A percentile compares a stretch with the other conserved stretches of the same genome.
Conservation (phyloP, 495 filamentous ascomycete species). For the Neurospora tetraspora region DNA sequence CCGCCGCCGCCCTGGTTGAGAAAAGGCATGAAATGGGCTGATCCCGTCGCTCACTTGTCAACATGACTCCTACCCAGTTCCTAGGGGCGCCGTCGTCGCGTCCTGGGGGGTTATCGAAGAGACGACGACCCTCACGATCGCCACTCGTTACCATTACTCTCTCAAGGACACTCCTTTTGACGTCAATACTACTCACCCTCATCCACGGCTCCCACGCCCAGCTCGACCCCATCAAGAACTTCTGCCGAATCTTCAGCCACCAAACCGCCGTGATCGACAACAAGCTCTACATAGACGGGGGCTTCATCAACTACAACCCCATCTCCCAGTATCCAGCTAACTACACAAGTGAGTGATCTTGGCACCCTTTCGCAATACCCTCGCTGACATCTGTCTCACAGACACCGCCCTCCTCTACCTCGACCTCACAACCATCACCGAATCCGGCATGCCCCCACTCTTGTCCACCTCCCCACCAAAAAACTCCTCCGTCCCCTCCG, state of each 20-base stretch:
- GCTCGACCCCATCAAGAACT: conserved; percentile 34
- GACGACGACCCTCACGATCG: not conserved
- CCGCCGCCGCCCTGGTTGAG: not conserved
- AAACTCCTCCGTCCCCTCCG: conserved; percentile 33
- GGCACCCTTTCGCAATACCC: not conserved
- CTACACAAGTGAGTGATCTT: conserved; percentile 34
- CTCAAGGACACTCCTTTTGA: not conserved
- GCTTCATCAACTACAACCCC: conserved; percentile 36
- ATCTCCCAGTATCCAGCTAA: conserved; percentile 35
- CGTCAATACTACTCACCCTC: not conserved
- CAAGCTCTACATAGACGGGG: conserved; percentile 45
- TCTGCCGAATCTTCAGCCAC: conserved; percentile 41
- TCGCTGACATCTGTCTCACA: conserved; percentile 4
- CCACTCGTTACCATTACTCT: not conserved
- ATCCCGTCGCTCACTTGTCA: not conserved
- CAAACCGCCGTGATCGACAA: conserved; percentile 41
- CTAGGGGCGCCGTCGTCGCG: not conserved
- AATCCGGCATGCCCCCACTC: conserved; percentile 36
- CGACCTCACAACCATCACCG: conserved; percentile 31
- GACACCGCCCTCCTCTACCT: conserved; percentile 37
- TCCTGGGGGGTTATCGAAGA: not conserved
- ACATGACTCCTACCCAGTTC: not conserved
- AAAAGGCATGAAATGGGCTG: not conserved
- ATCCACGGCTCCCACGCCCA: conserved; percentile 1
- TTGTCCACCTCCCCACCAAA: conserved; percentile 38